Base-by-base conservation (phyloP, 2,329 filamentous ascomycete genomes). In the Fusarium sp. region DNA sequence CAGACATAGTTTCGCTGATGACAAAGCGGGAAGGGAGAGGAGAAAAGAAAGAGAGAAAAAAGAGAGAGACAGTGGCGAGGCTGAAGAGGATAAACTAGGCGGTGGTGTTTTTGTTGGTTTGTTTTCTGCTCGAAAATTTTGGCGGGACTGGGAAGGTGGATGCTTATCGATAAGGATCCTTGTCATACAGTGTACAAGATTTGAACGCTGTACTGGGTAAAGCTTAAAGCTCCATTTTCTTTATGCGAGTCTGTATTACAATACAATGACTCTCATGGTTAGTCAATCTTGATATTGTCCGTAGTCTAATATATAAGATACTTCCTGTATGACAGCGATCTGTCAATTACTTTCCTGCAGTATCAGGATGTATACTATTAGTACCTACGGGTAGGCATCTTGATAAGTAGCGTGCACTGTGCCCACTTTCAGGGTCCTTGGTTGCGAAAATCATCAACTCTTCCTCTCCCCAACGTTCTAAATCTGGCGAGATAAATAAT, bases 1-100 rank as follows among this genome's bases (percentile, higher is more conserved):
- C 81, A 63, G 80, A 80, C 84, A 85, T 85, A 60, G 34, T 75
- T 56, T 61, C 44, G 49, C 47, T 48, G 48, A 46, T 58, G 41
- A 46, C 49, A 41, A 52, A 43, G 34, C 41, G 43, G 45, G 30
- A 38, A 48, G 56, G 16, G 25, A 32, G 46, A 55, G 52, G 24
- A 44, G 22, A 32, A 34, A 47, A 55, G 54, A 34, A 47, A 55
- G 54, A 64, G 53, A 67, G 29, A 52, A 66, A 34, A 48, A 38
- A 48, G 24, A 29, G 29, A 27, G 11, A 40, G 55, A 65, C 18
- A 65, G 61, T 64, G 61, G 58, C 70, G 65, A 76, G 74, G 73
- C 73, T 76, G 73, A 72, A 64, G 57, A 24, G 44, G 59, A 65
- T 53, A 52, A 52, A 43, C 34, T 49, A 52, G 55, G 46, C 40